phyloP scores from a whole-genome alignment of 176 grass and related monocot species.

The Alloteropsis semialata region DNA sequence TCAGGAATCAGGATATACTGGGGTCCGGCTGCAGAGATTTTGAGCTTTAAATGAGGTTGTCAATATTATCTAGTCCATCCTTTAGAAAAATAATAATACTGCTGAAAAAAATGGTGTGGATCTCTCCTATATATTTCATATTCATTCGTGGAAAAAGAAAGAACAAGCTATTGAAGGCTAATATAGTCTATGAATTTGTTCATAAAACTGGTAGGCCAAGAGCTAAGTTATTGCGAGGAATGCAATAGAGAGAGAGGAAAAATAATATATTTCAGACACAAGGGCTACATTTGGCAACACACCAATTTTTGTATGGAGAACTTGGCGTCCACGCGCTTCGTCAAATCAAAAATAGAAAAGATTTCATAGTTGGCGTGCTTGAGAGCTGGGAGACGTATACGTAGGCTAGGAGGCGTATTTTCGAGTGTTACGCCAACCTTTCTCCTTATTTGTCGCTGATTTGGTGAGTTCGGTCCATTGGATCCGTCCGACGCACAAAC shows the following conservation, averaged over 20 bases:
- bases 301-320: too few relatives aligned
- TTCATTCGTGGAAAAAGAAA: background rate
- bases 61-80: background rate
- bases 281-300: background rate
- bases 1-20: background rate
- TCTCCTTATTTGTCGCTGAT: background rate
- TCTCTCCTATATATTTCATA: background rate
- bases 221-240: background rate
- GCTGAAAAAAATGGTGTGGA: background rate
- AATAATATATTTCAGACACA: background rate
- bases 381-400: too few relatives aligned
- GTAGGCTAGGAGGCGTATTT: background rate
- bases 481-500: conserved; percentile 16
- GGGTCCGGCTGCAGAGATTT: background rate
- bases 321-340: background rate
- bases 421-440: background rate
- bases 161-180: background rate
- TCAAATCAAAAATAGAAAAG: too few relatives aligned
- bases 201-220: background rate
- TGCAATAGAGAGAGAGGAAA: background rate
- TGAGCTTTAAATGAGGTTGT: background rate
- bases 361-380: too few relatives aligned
- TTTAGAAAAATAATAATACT: background rate
- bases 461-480: background rate
- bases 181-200: background rate